Percentiles rank a stretch among this genome's conserved stretches.
These are phyloP conservation scores for Hypocreales sp. DNA, from an alignment of 2,329 filamentous ascomycete species.

Conservation along the genomic window DNA sequence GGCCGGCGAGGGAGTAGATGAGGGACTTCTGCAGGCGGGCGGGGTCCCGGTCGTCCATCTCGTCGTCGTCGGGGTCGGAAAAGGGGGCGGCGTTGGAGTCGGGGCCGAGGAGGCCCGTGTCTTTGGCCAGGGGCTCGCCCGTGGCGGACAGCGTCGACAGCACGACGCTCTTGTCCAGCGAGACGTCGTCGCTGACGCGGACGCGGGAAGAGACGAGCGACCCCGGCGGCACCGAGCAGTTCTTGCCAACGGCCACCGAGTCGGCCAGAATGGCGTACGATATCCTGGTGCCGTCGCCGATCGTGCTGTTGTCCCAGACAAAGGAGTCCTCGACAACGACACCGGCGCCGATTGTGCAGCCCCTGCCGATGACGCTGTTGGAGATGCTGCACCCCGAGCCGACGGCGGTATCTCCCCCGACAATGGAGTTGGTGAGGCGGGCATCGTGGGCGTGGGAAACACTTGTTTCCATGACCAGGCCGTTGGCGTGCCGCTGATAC, in stretches of 20 bases:
- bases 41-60: constrained; percentile 33
- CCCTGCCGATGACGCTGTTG: constrained; percentile 67
- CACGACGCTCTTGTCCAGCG: constrained; percentile 19
- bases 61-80: constrained; percentile 29
- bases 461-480: constrained; percentile 63
- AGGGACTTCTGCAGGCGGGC: constrained; percentile 37
- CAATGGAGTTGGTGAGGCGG: constrained; percentile 52
- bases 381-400: constrained; percentile 55
- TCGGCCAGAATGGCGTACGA: constrained; percentile 63
- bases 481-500: constrained; percentile 54
- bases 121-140: constrained; percentile 21
- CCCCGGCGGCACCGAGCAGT: constrained; percentile 53
- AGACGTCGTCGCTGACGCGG: constrained; percentile 46
- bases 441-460: constrained; percentile 62
- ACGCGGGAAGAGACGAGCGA: constrained; percentile 71
- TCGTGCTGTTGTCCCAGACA: constrained; percentile 71
- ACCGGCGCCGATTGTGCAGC: constrained; percentile 76
- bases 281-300: constrained; percentile 61
- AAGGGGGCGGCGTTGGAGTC: constrained; percentile 35
- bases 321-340: constrained; percentile 67
- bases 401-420: constrained; percentile 63
- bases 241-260: constrained; percentile 53
- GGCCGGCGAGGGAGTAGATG: constrained; percentile 35
- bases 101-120: constrained; percentile 30
- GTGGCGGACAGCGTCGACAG: constrained; percentile 20